phyloP scores from a whole-genome alignment of 805 yeast species.

The Candida sakaeoensis region DNA sequence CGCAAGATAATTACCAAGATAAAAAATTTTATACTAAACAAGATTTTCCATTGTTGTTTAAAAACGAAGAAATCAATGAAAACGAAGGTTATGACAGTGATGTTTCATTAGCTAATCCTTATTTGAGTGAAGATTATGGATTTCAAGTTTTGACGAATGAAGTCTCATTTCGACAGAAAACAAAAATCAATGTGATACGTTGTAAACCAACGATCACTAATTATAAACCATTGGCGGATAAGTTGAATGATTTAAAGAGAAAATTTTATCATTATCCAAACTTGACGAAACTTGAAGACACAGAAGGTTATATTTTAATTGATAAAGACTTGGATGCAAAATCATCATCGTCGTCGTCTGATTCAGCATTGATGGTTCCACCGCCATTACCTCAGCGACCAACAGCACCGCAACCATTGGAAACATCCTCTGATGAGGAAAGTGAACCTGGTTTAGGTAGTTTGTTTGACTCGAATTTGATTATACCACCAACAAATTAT shows the following conservation, averaged over 20 bases:
- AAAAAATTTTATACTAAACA: slow-evolving; percentile 19
- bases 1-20: slow-evolving; percentile 7
- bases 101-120: slow-evolving; percentile 51
- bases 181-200: slow-evolving; percentile 43
- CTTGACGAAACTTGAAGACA: slow-evolving; percentile 12
- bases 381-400: slow-evolving; percentile 9
- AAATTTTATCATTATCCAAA: slow-evolving; percentile 31
- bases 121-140: slow-evolving; percentile 45
- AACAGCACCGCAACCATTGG: slow-evolving; percentile 5
- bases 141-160: slow-evolving; percentile 38
- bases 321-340: slow-evolving; percentile 3
- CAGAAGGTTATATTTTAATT: slow-evolving; percentile 20
- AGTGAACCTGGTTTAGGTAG: slow-evolving; percentile 20
- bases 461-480: slow-evolving; percentile 17
- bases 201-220: slow-evolving; percentile 38
- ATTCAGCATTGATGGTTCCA: neutral
- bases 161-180: neutral
- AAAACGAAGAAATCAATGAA: slow-evolving; percentile 10
- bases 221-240: slow-evolving; percentile 31
- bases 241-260: slow-evolving; percentile 25
- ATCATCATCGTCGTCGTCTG: slow-evolving; percentile 6
- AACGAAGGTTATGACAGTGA: slow-evolving; percentile 45
- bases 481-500: slow-evolving; percentile 14
- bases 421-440: slow-evolving; percentile 25
- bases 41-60: slow-evolving; percentile 34